A percentile compares a stretch with the other conserved stretches of the same genome.
Evolutionary conservation across 768 basidiomycete species (phyloP).

Genomic region (Podaxis rugospora): DNA sequence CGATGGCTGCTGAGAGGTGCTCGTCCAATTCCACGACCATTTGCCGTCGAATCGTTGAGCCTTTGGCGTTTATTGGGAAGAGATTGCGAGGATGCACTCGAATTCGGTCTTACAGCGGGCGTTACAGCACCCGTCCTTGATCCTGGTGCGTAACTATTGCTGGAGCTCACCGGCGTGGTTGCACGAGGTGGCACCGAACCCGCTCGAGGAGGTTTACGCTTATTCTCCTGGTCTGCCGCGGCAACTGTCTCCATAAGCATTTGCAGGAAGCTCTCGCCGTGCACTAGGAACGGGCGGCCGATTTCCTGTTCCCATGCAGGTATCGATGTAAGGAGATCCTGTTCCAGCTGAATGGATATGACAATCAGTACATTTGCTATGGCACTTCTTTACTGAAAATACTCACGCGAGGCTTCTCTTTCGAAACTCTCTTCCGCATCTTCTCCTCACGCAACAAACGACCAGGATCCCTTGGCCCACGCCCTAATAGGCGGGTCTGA

Average conservation of each 20-base stretch:
- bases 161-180: constrained; percentile 47
- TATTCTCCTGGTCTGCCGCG: constrained; percentile 79
- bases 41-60: constrained; percentile 35
- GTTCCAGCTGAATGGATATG: constrained; percentile 62
- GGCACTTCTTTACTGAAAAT: not conserved
- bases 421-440: constrained; percentile 89
- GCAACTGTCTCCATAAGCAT: constrained; percentile 70
- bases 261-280: constrained; percentile 78
- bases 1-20: constrained; percentile 40
- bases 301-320: constrained; percentile 84
- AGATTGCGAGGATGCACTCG: constrained; percentile 42
- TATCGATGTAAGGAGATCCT: constrained; percentile 73
- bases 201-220: constrained; percentile 46
- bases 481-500: constrained; percentile 75
- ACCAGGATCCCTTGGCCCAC: constrained; percentile 81
- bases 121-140: constrained; percentile 43
- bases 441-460: constrained; percentile 91
- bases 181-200: constrained; percentile 60
- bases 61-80: constrained; percentile 63
- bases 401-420: constrained; percentile 89
- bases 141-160: constrained; percentile 34
- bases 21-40: constrained; percentile 18
- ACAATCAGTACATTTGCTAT: not conserved
- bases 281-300: constrained; percentile 73
- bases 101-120: constrained; percentile 56